These are phyloP conservation scores for Camellia granthamiana DNA, from an alignment of 148 eudicot genomes.

Conservation along the genomic window DNA sequence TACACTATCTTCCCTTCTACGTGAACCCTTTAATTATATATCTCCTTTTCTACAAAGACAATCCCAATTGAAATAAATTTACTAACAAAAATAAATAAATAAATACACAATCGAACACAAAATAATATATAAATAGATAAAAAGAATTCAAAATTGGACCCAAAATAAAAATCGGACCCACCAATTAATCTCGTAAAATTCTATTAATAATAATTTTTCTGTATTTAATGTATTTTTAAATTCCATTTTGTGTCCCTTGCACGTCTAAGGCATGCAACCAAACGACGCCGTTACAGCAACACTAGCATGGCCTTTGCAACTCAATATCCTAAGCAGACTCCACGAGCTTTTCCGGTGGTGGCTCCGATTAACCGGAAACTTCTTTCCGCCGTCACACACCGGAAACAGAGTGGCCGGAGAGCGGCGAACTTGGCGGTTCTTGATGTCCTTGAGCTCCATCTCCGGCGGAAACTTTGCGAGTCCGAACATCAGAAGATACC, in stretches of 20 bases:
- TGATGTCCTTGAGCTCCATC: slow-evolving; percentile 55
- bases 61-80: too few relatives aligned
- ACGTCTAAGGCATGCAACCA: slow-evolving; percentile 4
- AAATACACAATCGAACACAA: too few relatives aligned
- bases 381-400: slow-evolving; percentile 3
- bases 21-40: background rate
- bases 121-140: too few relatives aligned
- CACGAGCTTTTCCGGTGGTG: slow-evolving; percentile 33
- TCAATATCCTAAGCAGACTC: slow-evolving; percentile 31
- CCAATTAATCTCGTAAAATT: too few relatives aligned
- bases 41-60: too few relatives aligned
- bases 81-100: too few relatives aligned
- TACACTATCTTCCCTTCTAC: slow-evolving; percentile 9
- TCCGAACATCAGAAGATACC: slow-evolving; percentile 50
- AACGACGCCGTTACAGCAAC: slow-evolving; percentile 35
- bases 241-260: background rate
- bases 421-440: slow-evolving; percentile 46
- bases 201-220: too few relatives aligned
- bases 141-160: too few relatives aligned
- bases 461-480: slow-evolving; percentile 44
- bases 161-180: too few relatives aligned
- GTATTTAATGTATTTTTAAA: too few relatives aligned
- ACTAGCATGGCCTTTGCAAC: slow-evolving; percentile 37
- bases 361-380: slow-evolving; percentile 7
- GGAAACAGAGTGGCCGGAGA: slow-evolving; percentile 28